These are phyloP conservation scores for Candida caryicola DNA, from an alignment of 805 yeast genomes.

Conservation along the genomic window DNA sequence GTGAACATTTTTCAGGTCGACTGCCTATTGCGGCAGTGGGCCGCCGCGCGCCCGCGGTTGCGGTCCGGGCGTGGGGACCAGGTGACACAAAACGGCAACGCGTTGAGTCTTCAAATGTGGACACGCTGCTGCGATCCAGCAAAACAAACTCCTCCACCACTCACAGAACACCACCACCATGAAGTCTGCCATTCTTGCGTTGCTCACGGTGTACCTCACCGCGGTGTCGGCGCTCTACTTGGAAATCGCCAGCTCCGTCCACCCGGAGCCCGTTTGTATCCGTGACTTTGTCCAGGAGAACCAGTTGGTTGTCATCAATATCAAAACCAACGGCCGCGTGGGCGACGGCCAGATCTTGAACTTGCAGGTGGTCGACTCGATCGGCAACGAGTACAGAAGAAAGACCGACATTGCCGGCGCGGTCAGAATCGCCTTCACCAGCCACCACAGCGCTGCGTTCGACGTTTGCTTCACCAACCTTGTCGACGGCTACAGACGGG, in stretches of 20 bases:
- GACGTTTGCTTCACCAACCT: slow-evolving; percentile 86
- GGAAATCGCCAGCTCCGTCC: slow-evolving; percentile 48
- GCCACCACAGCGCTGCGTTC: slow-evolving; percentile 77
- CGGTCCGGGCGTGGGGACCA: too few relatives aligned
- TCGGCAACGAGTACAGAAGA: slow-evolving; percentile 79
- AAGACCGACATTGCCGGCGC: slow-evolving; percentile 74
- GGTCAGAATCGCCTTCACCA: slow-evolving; percentile 76
- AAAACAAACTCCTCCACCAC: neutral
- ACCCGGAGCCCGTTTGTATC: slow-evolving; percentile 69
- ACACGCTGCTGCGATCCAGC: slow-evolving; percentile 11
- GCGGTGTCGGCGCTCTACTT: slow-evolving; percentile 45
- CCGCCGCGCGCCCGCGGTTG: too few relatives aligned
- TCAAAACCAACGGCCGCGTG: slow-evolving; percentile 65
- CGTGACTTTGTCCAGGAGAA: slow-evolving; percentile 88
- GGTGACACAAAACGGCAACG: slow-evolving; percentile 5
- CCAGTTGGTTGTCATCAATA: slow-evolving; percentile 82
- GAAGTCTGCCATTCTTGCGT: slow-evolving; percentile 12
- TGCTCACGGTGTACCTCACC: slow-evolving; percentile 18
- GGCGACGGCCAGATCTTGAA: slow-evolving; percentile 88
- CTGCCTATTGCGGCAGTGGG: too few relatives aligned
- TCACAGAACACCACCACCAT: slow-evolving; percentile 3
- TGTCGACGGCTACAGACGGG: slow-evolving; percentile 16
- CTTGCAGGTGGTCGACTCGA: slow-evolving; percentile 66
- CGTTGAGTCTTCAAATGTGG: slow-evolving; percentile 13
- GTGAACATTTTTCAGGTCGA: too few relatives aligned